Evolutionary conservation across 2,329 filamentous ascomycete genomes (phyloP), one percentile per base, ranked within the genome.

Genomic region (Zymoseptoria crescenta): DNA sequence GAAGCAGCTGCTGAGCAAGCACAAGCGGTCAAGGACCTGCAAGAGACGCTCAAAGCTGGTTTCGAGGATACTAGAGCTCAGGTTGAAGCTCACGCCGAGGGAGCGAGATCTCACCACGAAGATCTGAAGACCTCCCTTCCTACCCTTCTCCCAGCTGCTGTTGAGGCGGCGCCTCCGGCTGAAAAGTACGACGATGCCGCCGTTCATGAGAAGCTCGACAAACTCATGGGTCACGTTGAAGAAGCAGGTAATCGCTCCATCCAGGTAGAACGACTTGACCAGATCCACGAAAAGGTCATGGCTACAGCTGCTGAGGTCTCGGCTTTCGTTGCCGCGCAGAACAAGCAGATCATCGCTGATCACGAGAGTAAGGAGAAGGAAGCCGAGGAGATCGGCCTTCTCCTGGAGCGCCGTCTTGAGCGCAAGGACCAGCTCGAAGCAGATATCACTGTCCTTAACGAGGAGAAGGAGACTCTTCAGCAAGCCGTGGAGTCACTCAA

Each of bases 241-340:
- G 81, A 83, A 20, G 83, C 89, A 0, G 83, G 83, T 55, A 86
- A 90, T 69, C 85, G 88, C 1, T 83, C 90, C 41, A 80, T 82
- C 4, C 89, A 92, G 66, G 82, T 96, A 52, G 87, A 88, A 62
- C 89, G 89, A 24, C 82, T 99, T 4, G 91, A 96, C 65, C 84
- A 91, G 72, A 94, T 97, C 55, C 91, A 96, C 69, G 82, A 88
- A 64, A 89, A 96, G 66, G 91, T 99, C 58, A 84, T 90, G 71
- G 82, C 86, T 60, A 96, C 91, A 1, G 91, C 93, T 0, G 84
- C 86, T 20, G 91, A 95, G 70, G 87, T 99, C 57, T 87, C 88
- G 1, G 84, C 87, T 49, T 96, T 96, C 71, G 83, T 97, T 20
- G 82, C 87, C 2, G 80, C 80, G 2, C 92, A 96, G 72, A 88